A percentile compares a stretch with the other conserved stretches of the same genome.
These are phyloP conservation scores for Gilbertella persicaria DNA, from an alignment of 371 early-diverging fungal species.

Conservation along the genomic window DNA sequence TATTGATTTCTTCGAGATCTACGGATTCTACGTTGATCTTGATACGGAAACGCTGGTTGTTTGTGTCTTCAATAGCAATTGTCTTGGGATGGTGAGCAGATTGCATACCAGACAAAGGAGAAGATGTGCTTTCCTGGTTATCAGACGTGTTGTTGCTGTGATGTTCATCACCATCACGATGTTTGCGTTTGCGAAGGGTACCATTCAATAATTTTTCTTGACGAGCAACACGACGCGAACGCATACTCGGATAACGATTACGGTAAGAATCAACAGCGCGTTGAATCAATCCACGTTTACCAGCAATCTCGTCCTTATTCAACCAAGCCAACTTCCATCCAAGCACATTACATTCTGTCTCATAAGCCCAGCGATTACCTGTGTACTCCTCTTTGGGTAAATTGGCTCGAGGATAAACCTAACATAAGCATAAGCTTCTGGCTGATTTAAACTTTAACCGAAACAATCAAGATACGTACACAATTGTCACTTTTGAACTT, in stretches of 20 bases:
- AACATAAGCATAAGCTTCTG: conserved; percentile 10
- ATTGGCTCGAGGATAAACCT: conserved; percentile 72
- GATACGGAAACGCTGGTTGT: conserved; percentile 35
- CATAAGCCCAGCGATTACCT: conserved; percentile 94
- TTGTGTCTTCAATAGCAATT: conserved; percentile 31
- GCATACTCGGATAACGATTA: conserved; percentile 80
- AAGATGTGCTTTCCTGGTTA: neutral
- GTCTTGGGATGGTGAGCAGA: conserved; percentile 36
- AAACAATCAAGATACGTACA: too few species aligned
- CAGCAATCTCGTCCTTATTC: conserved; percentile 81
- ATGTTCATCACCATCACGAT: conserved; percentile 34
- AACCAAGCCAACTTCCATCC: conserved; percentile 91
- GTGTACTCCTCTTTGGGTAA: conserved; percentile 66
- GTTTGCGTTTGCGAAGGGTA: conserved; percentile 50
- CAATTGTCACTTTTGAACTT: conserved; percentile 81
- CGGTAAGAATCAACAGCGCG: conserved; percentile 95
- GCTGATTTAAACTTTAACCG: too few species aligned
- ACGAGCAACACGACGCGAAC: conserved; percentile 79
- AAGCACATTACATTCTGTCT: conserved; percentile 85
- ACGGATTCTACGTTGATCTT: conserved; percentile 46
- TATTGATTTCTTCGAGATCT: conserved; percentile 43
- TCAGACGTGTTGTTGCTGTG: conserved; percentile 1
- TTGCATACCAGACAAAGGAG: conserved; percentile 9
- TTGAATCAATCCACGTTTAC: conserved; percentile 91
- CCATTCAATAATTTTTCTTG: conserved; percentile 74